Conservation (phyloP, 2,329 filamentous ascomycete genomes). For the Teratosphaeria destructans region DNA sequence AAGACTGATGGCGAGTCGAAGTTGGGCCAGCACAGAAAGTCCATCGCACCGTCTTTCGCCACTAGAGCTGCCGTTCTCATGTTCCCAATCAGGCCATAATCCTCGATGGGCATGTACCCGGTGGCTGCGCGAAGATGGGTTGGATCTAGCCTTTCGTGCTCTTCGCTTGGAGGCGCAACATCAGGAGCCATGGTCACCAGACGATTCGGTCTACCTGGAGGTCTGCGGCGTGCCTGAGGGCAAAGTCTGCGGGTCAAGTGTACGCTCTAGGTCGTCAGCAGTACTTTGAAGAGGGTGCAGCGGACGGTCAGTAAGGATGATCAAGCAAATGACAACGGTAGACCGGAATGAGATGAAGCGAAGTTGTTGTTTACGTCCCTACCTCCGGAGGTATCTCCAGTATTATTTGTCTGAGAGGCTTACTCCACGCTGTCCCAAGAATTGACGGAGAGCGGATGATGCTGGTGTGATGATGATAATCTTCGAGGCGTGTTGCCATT, state of each 20-base stretch:
- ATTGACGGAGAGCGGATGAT: neutral
- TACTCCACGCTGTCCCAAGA: neutral
- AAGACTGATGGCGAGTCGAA: neutral
- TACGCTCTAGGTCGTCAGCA: neutral
- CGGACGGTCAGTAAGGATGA: neutral
- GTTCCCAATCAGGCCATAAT: neutral
- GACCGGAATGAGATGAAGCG: neutral
- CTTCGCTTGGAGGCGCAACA: neutral
- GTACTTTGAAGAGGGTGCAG: neutral
- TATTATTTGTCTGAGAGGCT: neutral
- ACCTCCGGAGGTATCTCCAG: neutral
- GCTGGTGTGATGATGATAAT: neutral
- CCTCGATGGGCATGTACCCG: neutral
- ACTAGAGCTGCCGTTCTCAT: neutral
- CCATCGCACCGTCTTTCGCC: neutral
- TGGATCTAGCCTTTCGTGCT: neutral
- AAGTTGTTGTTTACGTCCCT: neutral
- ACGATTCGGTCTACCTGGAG: neutral
- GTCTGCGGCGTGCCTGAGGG: neutral
- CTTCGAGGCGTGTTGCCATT: neutral
- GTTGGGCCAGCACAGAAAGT: slow-evolving; percentile 1
- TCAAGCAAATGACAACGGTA: neutral
- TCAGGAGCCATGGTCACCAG: neutral
- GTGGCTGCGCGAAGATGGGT: neutral
- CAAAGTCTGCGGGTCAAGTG: neutral